Base-by-base conservation (phyloP, 2,329 filamentous ascomycete genomes). In the Arthrobotrys sinensis region DNA sequence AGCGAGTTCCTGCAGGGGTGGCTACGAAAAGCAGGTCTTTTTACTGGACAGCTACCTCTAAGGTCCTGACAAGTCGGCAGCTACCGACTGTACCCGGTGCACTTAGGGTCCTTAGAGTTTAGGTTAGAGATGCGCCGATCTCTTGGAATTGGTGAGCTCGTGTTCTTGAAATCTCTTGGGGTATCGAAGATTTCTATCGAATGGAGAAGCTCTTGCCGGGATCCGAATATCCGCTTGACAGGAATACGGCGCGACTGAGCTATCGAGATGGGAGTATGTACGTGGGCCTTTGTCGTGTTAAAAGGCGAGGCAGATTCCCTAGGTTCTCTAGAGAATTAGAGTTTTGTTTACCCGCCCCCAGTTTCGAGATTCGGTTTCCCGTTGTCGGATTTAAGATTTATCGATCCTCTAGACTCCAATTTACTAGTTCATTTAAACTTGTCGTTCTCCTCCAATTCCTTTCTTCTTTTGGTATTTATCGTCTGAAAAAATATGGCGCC, bases 1-100 rank as follows among this genome's bases (percentile, higher is more conserved):
- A 75, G 50, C 43, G 62, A 64, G 24, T 60, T 48, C 16, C 32
- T 24, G 50, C 64, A 53, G 32, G 64, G 64, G 64, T 38, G 16
- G 38, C 4, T 34, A 36, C 4, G 24, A 34, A 62, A 11, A 46
- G 24, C n/a, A 19, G 34, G 43, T 28, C 34, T 60, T 43, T 16
- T 43, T 14, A 24, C 36, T 43, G 19, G 52, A 8, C 1, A 11
- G 6, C 8, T 34, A 32, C 2, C 28, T 53, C 14, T 53, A 19
- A 38, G 14, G 8, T 57, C 21, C n/a, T 53, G 28, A 53, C 16
- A 55, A 55, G 32, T 38, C 52, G 52, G 52, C 1, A 36, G 3
- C 28, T 7, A 53, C 50, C 50, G 50, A 45, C 19, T 21, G 11
- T 10, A 34, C n/a, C 52, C 34, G 34, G 32, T 19, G 0, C 1